Evolutionary conservation across 2,329 filamentous ascomycete species (phyloP).

Genomic region (Aspergillus sp.): DNA sequence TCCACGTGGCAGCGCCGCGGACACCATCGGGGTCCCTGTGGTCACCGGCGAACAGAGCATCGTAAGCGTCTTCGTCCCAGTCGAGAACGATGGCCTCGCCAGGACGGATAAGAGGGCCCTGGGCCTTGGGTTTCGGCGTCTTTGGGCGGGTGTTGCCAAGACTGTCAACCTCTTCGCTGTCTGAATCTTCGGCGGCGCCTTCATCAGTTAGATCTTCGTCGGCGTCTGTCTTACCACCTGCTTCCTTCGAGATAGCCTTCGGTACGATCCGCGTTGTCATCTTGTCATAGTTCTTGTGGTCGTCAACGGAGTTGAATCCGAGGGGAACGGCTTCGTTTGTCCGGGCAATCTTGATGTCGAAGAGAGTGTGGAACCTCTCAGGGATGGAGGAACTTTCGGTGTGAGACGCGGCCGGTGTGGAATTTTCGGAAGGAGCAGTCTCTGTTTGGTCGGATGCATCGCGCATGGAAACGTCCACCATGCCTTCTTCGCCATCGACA

Average conservation of each 20-base stretch:
- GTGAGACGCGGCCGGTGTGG: constrained; percentile 27
- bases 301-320: constrained; percentile 65
- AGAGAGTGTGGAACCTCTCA: constrained; percentile 67
- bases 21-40: constrained; percentile 47
- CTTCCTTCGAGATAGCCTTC: constrained; percentile 6
- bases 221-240: neutral
- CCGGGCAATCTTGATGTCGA: constrained; percentile 70
- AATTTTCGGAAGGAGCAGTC: constrained; percentile 15
- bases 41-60: constrained; percentile 63
- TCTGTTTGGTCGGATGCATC: constrained; percentile 50
- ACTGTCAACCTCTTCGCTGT: constrained; percentile 12
- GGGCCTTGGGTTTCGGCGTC: constrained; percentile 33
- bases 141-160: constrained; percentile 17
- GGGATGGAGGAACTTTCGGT: constrained; percentile 62
- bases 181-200: constrained; percentile 11
- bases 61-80: constrained; percentile 71
- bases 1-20: constrained; percentile 62
- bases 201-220: constrained; percentile 16
- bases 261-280: constrained; percentile 49
- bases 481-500: constrained; percentile 82
- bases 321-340: constrained; percentile 63
- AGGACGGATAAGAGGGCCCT: constrained; percentile 70
- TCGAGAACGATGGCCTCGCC: constrained; percentile 86
- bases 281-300: constrained; percentile 59
- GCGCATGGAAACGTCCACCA: constrained; percentile 87